Percentiles rank a stretch among this genome's conserved stretches.
phyloP scores from a whole-genome alignment of 495 filamentous ascomycete genomes.

The Chaetomium fimeti region DNA sequence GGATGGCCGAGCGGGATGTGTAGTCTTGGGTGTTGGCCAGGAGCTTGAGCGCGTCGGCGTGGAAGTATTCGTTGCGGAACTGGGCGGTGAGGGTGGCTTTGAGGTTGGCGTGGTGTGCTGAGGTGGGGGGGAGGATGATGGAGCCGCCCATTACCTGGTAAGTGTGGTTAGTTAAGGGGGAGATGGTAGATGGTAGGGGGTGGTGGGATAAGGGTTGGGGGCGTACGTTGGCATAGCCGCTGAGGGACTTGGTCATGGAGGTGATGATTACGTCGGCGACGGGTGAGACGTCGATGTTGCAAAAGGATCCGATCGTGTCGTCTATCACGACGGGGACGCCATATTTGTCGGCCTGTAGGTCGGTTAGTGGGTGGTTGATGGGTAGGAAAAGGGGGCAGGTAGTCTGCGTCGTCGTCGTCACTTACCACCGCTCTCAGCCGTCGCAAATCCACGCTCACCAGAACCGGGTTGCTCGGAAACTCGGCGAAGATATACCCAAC shows the following conservation, averaged over 20 bases:
- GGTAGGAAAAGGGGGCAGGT: not conserved
- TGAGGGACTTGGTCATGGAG: constrained; percentile 52
- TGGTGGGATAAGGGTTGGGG: constrained; percentile 30
- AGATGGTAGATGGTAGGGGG: too few species aligned
- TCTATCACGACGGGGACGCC: constrained; percentile 49
- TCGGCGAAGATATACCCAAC: constrained; percentile 44
- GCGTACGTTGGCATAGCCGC: constrained; percentile 52
- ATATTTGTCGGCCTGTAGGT: constrained; percentile 42
- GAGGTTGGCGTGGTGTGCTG: constrained; percentile 33
- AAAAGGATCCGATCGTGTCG: constrained; percentile 52
- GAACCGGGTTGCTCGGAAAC: constrained; percentile 49
- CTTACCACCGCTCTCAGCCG: constrained; percentile 38
- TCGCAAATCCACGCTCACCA: constrained; percentile 44
- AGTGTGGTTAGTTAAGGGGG: constrained; percentile 20
- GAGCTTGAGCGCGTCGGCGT: constrained; percentile 42
- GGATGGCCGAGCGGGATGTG: constrained; percentile 37
- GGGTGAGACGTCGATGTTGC: constrained; percentile 47
- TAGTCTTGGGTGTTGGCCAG: constrained; percentile 45
- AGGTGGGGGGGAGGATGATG: constrained; percentile 43
- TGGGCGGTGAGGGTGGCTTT: constrained; percentile 28
- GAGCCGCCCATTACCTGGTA: constrained; percentile 48
- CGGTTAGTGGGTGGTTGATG: not conserved
- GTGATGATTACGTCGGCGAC: constrained; percentile 48
- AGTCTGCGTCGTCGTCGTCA: not conserved
- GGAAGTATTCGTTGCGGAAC: constrained; percentile 45